Conservation (phyloP, 2,329 filamentous ascomycete genomes). For the Cylindrodendrum hubeiense region DNA sequence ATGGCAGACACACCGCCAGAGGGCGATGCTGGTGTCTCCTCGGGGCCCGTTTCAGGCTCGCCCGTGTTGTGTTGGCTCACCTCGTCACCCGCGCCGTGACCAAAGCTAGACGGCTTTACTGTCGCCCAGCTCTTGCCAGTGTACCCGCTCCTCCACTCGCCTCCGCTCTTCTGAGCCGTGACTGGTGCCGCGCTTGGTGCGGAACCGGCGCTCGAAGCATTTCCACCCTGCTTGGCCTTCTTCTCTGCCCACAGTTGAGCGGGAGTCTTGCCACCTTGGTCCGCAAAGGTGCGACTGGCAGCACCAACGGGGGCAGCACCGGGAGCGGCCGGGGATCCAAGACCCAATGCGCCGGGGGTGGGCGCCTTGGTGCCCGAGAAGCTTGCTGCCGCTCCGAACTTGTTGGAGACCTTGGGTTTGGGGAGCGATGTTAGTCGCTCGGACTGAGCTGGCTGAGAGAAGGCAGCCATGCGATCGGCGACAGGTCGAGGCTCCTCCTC, state of each 20-base stretch:
- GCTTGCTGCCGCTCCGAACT: slow-evolving; percentile 77
- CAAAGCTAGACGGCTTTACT: slow-evolving; percentile 77
- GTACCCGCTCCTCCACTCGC: slow-evolving; percentile 92
- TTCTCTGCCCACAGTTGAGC: slow-evolving; percentile 98
- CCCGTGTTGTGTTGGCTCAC: slow-evolving; percentile 74
- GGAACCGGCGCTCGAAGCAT: slow-evolving; percentile 56
- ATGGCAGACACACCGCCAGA: slow-evolving; percentile 78
- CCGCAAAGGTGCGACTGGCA: slow-evolving; percentile 93
- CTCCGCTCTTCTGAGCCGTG: slow-evolving; percentile 77
- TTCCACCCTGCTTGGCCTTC: slow-evolving; percentile 83
- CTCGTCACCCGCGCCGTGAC: slow-evolving; percentile 67
- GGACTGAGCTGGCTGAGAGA: slow-evolving; percentile 70
- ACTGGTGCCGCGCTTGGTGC: slow-evolving; percentile 65
- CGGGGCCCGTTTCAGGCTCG: slow-evolving; percentile 57
- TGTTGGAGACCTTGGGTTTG: slow-evolving; percentile 95
- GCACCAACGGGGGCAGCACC: slow-evolving; percentile 75
- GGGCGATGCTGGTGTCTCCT: slow-evolving; percentile 66
- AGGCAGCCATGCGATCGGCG: slow-evolving; percentile 81
- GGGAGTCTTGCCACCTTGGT: slow-evolving; percentile 94
- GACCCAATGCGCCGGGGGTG: slow-evolving; percentile 76
- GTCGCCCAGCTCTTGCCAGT: slow-evolving; percentile 90
- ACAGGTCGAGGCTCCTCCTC: slow-evolving; percentile 68
- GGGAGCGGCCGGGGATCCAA: slow-evolving; percentile 69
- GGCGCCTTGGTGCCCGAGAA: slow-evolving; percentile 94
- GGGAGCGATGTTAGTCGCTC: slow-evolving; percentile 89